phyloP scores from a whole-genome alignment of 2,329 filamentous ascomycete species.

The Paramyrothecium roridum region DNA sequence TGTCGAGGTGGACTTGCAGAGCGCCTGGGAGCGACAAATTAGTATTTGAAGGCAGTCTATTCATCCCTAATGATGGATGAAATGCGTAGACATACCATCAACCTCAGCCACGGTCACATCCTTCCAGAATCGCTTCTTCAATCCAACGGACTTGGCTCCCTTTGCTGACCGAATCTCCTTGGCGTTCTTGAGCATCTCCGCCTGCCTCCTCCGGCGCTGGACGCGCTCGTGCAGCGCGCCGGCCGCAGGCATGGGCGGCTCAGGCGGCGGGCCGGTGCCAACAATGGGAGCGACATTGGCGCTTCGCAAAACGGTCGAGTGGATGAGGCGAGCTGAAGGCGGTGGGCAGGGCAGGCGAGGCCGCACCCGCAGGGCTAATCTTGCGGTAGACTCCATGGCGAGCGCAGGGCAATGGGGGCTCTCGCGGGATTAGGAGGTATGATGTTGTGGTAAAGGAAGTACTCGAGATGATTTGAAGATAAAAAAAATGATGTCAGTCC shows the following conservation, averaged over 20 bases:
- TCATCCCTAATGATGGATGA: slow-evolving; percentile 2
- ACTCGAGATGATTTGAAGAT: slow-evolving; percentile 9
- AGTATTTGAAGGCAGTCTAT: background rate
- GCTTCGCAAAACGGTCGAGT: slow-evolving; percentile 26
- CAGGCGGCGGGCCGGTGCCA: slow-evolving; percentile 57
- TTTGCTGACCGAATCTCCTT: slow-evolving; percentile 40
- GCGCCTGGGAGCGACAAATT: slow-evolving; percentile 27
- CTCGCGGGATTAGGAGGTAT: slow-evolving; percentile 9
- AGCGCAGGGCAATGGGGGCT: background rate
- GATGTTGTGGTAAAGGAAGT: slow-evolving; percentile 3
- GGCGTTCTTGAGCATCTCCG: slow-evolving; percentile 50
- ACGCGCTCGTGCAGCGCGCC: slow-evolving; percentile 40
- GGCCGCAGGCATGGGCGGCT: slow-evolving; percentile 44
- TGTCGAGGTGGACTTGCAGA: slow-evolving; percentile 71
- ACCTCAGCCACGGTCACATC: slow-evolving; percentile 69
- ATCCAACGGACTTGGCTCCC: slow-evolving; percentile 35
- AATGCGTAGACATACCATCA: slow-evolving; percentile 46
- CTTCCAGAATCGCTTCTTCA: slow-evolving; percentile 83
- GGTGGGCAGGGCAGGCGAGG: slow-evolving; percentile 7
- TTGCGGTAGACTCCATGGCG: slow-evolving; percentile 38
- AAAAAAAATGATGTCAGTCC: slow-evolving; percentile 11
- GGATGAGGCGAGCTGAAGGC: slow-evolving; percentile 21
- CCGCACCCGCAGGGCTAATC: slow-evolving; percentile 32
- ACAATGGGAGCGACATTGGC: slow-evolving; percentile 51
- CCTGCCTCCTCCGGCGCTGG: slow-evolving; percentile 50